These are phyloP conservation scores for Wallacemonas sp. DNA, from an alignment of 208 protist species.

Conservation along the genomic window DNA sequence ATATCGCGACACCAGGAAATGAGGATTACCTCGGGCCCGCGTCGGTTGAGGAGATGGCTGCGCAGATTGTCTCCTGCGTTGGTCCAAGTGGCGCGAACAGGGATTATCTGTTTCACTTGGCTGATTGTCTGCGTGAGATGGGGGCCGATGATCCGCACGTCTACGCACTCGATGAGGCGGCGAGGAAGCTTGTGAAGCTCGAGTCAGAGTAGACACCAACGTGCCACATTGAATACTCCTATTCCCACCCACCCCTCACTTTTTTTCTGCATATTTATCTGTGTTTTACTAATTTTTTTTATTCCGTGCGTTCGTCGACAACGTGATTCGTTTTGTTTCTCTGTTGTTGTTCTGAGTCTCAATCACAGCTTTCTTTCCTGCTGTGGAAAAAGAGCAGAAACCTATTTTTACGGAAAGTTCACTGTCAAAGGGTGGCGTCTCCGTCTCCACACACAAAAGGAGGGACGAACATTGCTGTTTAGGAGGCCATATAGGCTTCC, in stretches of 20 bases:
- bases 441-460: too few relatives aligned
- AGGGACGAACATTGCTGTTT: too few relatives aligned
- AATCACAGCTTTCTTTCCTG: background rate
- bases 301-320: slow-evolving; percentile 14
- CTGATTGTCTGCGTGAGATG: slow-evolving; percentile 51
- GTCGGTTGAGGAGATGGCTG: slow-evolving; percentile 59
- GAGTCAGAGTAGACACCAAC: too few relatives aligned
- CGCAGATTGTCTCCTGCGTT: slow-evolving; percentile 47
- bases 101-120: slow-evolving; percentile 77
- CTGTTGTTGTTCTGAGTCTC: background rate
- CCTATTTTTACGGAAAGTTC: too few relatives aligned
- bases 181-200: background rate
- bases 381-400: too few relatives aligned
- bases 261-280: slow-evolving; percentile 2
- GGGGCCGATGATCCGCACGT: slow-evolving; percentile 59
- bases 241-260: too few relatives aligned
- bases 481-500: too few relatives aligned
- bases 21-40: slow-evolving; percentile 63
- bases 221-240: too few relatives aligned
- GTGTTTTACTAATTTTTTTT: slow-evolving; percentile 1
- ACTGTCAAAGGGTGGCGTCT: too few relatives aligned
- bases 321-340: background rate
- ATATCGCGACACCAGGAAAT: slow-evolving; percentile 66
- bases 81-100: slow-evolving; percentile 68
- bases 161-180: slow-evolving; percentile 53